phyloP scores from a whole-genome alignment of 768 basidiomycete species.

The Rhizopogon rudus region DNA sequence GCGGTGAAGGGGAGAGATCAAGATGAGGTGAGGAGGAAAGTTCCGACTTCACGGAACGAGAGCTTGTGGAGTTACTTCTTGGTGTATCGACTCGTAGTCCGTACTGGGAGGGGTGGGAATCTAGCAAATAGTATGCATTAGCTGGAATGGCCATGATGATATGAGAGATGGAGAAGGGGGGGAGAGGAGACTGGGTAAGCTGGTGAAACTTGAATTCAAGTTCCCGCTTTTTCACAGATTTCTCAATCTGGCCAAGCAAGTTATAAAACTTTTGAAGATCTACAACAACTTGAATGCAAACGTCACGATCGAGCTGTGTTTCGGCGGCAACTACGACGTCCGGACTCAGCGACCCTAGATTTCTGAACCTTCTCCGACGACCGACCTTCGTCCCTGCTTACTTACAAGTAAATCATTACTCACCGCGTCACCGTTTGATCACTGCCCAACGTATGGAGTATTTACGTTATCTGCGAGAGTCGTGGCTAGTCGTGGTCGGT shows the following conservation, averaged over 20 bases:
- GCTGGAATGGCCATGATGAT: neutral
- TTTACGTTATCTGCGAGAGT: constrained; percentile 1
- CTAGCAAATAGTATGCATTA: neutral
- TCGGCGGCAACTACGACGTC: neutral
- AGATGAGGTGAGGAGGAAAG: constrained; percentile 16
- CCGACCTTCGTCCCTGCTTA: neutral
- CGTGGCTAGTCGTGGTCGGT: neutral
- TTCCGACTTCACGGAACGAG: constrained; percentile 25
- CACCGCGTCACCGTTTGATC: neutral
- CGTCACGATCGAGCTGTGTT: neutral
- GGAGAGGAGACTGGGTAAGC: neutral
- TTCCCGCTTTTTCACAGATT: neutral
- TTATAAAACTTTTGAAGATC: neutral
- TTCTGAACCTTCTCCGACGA: neutral
- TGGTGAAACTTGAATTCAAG: neutral
- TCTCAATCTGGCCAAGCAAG: neutral
- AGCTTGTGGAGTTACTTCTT: constrained; percentile 3
- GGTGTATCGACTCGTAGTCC: neutral
- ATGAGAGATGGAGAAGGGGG: neutral
- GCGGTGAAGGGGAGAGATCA: constrained; percentile 18
- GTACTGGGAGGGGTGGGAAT: constrained; percentile 6
- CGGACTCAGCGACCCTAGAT: neutral
- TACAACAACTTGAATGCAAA: neutral
- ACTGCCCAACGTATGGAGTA: neutral
- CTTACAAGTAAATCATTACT: neutral